Percentiles rank a stretch among this genome's conserved stretches.
Conservation (phyloP, 495 filamentous ascomycete genomes). For the Penicillium turbatum region DNA sequence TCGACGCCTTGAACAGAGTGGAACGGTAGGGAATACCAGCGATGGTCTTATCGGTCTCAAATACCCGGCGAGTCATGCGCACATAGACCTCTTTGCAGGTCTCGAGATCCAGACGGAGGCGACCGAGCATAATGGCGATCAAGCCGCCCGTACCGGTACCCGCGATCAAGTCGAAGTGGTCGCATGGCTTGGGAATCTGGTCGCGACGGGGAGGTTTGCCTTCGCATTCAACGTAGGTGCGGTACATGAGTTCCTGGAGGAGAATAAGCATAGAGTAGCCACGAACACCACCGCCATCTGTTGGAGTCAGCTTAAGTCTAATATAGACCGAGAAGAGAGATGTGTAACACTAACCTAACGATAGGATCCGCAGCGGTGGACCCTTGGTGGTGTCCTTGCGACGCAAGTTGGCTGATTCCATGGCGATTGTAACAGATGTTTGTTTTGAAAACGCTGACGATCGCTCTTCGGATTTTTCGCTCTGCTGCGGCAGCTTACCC, state of each 20-base stretch:
- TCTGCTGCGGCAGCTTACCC: slow-evolving; percentile 26
- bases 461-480: slow-evolving; percentile 11
- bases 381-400: slow-evolving; percentile 94
- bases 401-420: slow-evolving; percentile 44
- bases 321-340: background rate
- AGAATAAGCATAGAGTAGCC: slow-evolving; percentile 97
- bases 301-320: slow-evolving; percentile 15
- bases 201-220: slow-evolving; percentile 76
- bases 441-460: slow-evolving; percentile 11
- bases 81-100: slow-evolving; percentile 96
- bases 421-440: slow-evolving; percentile 13
- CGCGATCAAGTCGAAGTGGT: slow-evolving; percentile 95
- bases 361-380: slow-evolving; percentile 85
- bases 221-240: slow-evolving; percentile 79
- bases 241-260: slow-evolving; percentile 93
- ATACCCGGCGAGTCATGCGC: slow-evolving; percentile 86
- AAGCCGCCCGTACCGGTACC: slow-evolving; percentile 93
- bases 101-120: slow-evolving; percentile 86
- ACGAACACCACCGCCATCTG: slow-evolving; percentile 94
- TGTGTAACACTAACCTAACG: slow-evolving; percentile 56
- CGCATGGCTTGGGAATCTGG: slow-evolving; percentile 94
- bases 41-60: slow-evolving; percentile 97
- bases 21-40: slow-evolving; percentile 89
- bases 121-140: slow-evolving; percentile 93
- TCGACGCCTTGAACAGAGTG: slow-evolving; percentile 93